Evolutionary conservation across 2,329 filamentous ascomycete genomes (phyloP).

Genomic region (Cucurbitaria berberidis): DNA sequence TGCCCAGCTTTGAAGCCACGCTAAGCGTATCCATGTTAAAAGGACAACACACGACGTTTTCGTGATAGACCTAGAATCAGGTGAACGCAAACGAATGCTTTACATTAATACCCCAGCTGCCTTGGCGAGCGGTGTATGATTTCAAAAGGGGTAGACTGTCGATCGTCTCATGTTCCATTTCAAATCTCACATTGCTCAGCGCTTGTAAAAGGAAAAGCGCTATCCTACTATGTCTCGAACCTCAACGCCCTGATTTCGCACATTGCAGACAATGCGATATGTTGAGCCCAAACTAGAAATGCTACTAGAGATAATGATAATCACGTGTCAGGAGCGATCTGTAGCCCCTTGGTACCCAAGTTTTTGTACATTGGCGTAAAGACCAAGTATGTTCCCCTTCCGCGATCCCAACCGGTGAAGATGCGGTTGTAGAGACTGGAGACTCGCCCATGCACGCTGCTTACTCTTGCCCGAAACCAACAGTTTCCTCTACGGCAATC

Average conservation of each 20-base stretch:
- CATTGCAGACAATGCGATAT: conserved; percentile 15
- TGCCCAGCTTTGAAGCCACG: neutral
- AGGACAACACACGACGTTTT: neutral
- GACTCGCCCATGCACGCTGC: neutral
- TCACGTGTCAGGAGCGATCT: conserved; percentile 2
- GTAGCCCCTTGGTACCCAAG: neutral
- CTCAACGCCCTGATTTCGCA: conserved; percentile 11
- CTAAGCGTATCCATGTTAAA: neutral
- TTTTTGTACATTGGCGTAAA: neutral
- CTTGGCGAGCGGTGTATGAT: too few relatives aligned
- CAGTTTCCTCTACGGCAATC: conserved; percentile 97
- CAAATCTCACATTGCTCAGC: neutral
- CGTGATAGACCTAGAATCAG: too few relatives aligned
- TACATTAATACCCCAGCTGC: too few relatives aligned
- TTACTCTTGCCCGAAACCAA: conserved; percentile 97
- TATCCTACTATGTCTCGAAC: conserved; percentile 10
- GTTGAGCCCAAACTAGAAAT: conserved; percentile 11
- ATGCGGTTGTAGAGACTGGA: neutral
- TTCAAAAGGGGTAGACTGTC: neutral
- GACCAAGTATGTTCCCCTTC: neutral
- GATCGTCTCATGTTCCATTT: neutral
- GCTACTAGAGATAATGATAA: conserved; percentile 3
- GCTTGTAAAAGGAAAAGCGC: conserved; percentile 9
- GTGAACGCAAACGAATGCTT: too few relatives aligned
- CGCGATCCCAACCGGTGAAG: neutral